These are phyloP conservation scores for Globisporangium cederbergense DNA, from an alignment of 352 stramenopile species.

Conservation along the genomic window DNA sequence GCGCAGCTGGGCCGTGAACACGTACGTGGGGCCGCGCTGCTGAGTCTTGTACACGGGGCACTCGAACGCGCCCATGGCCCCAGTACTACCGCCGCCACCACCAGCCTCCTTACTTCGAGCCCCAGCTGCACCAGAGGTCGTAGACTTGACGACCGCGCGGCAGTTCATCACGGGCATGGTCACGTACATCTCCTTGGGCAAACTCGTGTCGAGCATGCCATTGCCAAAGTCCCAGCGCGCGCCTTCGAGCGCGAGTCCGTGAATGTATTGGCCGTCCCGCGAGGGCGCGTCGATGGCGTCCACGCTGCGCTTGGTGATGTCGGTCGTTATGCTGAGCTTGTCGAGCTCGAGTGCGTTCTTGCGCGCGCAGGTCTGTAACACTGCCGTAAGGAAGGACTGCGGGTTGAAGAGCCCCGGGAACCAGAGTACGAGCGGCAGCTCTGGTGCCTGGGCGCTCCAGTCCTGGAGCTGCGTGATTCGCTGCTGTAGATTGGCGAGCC, in stretches of 20 bases:
- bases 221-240: slow-evolving; percentile 84
- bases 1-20: slow-evolving; percentile 86
- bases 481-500: slow-evolving; percentile 84
- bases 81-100: slow-evolving; percentile 12
- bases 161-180: slow-evolving; percentile 91
- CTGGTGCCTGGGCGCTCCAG: slow-evolving; percentile 71
- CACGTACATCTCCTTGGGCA: slow-evolving; percentile 90
- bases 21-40: slow-evolving; percentile 84
- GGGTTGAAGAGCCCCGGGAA: slow-evolving; percentile 82
- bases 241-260: slow-evolving; percentile 88
- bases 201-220: slow-evolving; percentile 73
- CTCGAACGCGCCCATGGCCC: slow-evolving; percentile 44
- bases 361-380: slow-evolving; percentile 71
- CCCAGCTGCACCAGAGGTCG: slow-evolving; percentile 11
- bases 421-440: slow-evolving; percentile 83
- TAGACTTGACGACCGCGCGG: slow-evolving; percentile 51
- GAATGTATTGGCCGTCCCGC: slow-evolving; percentile 89
- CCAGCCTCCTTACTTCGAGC: neutral
- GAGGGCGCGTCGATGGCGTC: slow-evolving; percentile 77
- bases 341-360: slow-evolving; percentile 83
- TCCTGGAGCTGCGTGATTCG: slow-evolving; percentile 86
- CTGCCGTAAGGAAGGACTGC: slow-evolving; percentile 80
- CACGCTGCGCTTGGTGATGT: slow-evolving; percentile 88
- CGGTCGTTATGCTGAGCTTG: slow-evolving; percentile 68
- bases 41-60: slow-evolving; percentile 92